Evolutionary conservation across 2,329 filamentous ascomycete species (phyloP), one percentile per base, ranked within the genome.

Genomic region (Pseudocercospora pini-densiflorae): DNA sequence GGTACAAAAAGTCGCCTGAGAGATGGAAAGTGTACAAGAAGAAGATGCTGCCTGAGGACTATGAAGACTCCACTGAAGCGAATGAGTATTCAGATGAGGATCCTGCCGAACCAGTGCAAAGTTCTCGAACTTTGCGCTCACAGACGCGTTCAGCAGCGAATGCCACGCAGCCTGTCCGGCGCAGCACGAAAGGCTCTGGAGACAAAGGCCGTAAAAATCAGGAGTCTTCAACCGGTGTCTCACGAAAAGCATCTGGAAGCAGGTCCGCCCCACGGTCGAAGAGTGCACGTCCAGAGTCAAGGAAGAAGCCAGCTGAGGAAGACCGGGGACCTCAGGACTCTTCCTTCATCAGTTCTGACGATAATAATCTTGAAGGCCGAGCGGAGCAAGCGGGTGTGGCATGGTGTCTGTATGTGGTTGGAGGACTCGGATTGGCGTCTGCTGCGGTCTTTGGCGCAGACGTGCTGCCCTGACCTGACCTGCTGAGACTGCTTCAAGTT

Each of bases 121-220:
- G 63, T 3, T 24, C 47, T 12, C 24, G 47, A 24, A 21, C 47
- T 5, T 23, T 21, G 47, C 40, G 40, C 47, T 14, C 19, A 51
- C 47, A 51, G 16, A 27, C 19, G 45, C 19, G 66, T 45, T 8
- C 58, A 49, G 29, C 29, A 49, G 31, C 29, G 23, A 58, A n/a
- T 33, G 61, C 36, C 29, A 16, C 51, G 51, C 51, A 54, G 24
- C 24, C 51, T 27, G 21, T n/a, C 14, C 24, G 24, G 51, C 51
- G 51, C 51, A 54, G 51, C 24, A 31, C 43, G 47, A 60, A 40
- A 45, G 59, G n/a, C 19, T 43, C 19, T 62, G 58, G 21, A 51
- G 24, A 54, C 51, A 55, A 31, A 29, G 24, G 23, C 6, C 23
- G 24, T 55, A 10, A n/a, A n/a, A 33, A 3, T 16, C 10, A 55